Evolutionary conservation across 495 filamentous ascomycete species (phyloP).

Genomic region (Aspergillus affinis): DNA sequence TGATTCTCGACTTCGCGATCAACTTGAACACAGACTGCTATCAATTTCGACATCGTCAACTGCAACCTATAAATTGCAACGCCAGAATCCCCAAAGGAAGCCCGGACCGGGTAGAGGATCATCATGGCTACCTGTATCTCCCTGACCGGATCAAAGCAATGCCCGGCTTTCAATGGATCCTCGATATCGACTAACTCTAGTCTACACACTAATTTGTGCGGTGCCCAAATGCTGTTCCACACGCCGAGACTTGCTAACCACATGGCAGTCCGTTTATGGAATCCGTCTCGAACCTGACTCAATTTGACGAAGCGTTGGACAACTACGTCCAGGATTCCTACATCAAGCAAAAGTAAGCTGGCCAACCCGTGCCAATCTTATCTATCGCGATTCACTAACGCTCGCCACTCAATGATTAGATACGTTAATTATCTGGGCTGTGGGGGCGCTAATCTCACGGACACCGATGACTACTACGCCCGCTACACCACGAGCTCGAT

Average conservation of each 20-base stretch:
- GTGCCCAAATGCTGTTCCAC: conserved; percentile 20
- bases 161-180: conserved; percentile 78
- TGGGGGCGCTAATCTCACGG: conserved; percentile 69
- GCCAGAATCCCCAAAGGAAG: neutral
- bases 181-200: conserved; percentile 73
- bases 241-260: conserved; percentile 25
- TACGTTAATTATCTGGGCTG: conserved; percentile 71
- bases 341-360: conserved; percentile 68
- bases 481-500: conserved; percentile 90
- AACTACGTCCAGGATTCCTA: conserved; percentile 74
- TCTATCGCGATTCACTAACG: conserved; percentile 12
- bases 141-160: conserved; percentile 73
- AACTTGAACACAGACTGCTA: neutral
- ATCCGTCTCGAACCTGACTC: conserved; percentile 68
- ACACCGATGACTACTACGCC: conserved; percentile 85
- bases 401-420: conserved; percentile 20
- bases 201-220: conserved; percentile 75
- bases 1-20: neutral
- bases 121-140: conserved; percentile 67
- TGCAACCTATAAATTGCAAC: neutral
- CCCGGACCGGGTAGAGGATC: neutral
- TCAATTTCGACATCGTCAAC: neutral
- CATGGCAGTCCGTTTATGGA: conserved; percentile 76
- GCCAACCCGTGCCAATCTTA: too few relatives aligned
- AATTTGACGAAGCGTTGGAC: conserved; percentile 76